Conservation (phyloP, 2,329 filamentous ascomycete species). For the Iodosphaeria phyllophila region DNA sequence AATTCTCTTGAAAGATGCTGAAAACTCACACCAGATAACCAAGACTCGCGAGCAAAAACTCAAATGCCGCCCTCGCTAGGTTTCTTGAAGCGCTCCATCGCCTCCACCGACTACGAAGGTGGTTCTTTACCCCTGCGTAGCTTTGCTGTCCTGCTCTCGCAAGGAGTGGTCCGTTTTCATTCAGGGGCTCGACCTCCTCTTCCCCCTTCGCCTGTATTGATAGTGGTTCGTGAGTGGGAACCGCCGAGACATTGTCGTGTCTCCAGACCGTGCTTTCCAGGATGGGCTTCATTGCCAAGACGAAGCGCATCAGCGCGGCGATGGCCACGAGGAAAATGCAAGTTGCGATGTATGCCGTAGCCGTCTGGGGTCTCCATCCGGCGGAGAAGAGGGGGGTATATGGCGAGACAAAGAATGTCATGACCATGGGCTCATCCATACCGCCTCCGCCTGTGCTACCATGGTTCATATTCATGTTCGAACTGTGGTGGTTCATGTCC, state of each 20-base stretch:
- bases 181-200: too few relatives aligned
- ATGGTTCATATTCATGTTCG: too few relatives aligned
- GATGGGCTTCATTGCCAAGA: slow-evolving; percentile 31
- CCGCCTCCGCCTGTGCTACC: too few relatives aligned
- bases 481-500: too few relatives aligned
- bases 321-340: slow-evolving; percentile 48
- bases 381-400: slow-evolving; percentile 37
- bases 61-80: slow-evolving; percentile 35
- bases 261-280: neutral
- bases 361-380: slow-evolving; percentile 35
- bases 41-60: slow-evolving; percentile 33
- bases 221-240: neutral
- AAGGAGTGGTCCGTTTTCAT: too few relatives aligned
- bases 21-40: slow-evolving; percentile 45
- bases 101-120: neutral
- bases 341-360: slow-evolving; percentile 40
- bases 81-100: slow-evolving; percentile 33
- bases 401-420: slow-evolving; percentile 33
- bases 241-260: neutral
- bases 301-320: slow-evolving; percentile 30
- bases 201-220: too few relatives aligned
- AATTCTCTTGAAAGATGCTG: slow-evolving; percentile 1
- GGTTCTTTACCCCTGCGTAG: neutral
- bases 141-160: too few relatives aligned
- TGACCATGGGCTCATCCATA: too few relatives aligned